Evolutionary conservation across 768 basidiomycete species (phyloP), one percentile per base, ranked within the genome.

Genomic region (Cystofilobasidium bisporidii): DNA sequence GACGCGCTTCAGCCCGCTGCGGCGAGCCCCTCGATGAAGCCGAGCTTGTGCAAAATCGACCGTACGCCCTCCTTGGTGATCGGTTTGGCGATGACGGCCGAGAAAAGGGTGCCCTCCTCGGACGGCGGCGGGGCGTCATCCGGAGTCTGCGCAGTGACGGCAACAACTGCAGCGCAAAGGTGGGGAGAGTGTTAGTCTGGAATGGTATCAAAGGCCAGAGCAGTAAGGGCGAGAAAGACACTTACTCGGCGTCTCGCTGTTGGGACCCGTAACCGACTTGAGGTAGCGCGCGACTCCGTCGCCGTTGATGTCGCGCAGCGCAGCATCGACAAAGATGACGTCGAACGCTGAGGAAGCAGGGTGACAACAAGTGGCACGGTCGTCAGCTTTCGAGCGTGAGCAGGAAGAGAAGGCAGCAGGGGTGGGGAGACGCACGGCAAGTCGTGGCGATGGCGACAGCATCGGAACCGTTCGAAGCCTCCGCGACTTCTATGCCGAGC

Each of bases 381-480:
- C 20, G 55, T 32, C 53, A 20, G 17, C 18, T 32, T 66, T 69
- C 77, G 72, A 79, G 28, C 33, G 24, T 4, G 18, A 33, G 17
- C 1, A 18, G 28, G 0, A 55, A 45, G n/a, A 41, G 24, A 36
- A 17, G 47, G 2, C 22, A 47, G 71, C 70, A 28, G 71, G 69
- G 61, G 71, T 66, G 36, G 61, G 70, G 14, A 63, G 50, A 84
- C 90, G 79, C 75, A 96, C 92, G 91, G 74, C 93, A 91, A 56
- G 91, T 91, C 85, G 96, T 92, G 3, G 93, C 92, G 60, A 97
- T 90, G 71, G 92, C 91, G 73, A 98, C 87, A 26, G 96, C 96
- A 77, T 96, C 91, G 6, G 93, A 91, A 11, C 96, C 96, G 78
- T 98, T 92, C 50, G 91, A 85, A 22, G 97, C 96, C 12, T 97